Evolutionary conservation across 1,284 basidiomycete species (phyloP).

Genomic region (Xerocomus minutiporus): DNA sequence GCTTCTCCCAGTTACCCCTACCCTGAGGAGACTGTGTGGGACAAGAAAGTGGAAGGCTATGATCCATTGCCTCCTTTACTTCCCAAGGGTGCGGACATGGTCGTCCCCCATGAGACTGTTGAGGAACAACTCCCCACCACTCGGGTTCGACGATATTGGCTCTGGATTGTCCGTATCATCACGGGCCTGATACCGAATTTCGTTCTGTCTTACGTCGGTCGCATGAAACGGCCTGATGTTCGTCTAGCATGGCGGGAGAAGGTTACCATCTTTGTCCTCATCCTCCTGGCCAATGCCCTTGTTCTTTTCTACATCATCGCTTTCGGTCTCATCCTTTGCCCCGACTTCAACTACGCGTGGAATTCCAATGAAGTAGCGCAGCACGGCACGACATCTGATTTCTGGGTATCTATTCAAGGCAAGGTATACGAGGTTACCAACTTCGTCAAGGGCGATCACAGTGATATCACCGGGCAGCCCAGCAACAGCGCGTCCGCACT

Average conservation of each 20-base stretch:
- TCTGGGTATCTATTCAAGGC: constrained; percentile 85
- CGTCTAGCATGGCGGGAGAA: constrained; percentile 98
- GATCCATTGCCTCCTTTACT: constrained; percentile 29
- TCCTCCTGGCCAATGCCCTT: constrained; percentile 74
- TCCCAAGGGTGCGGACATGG: constrained; percentile 46
- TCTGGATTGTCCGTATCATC: constrained; percentile 63
- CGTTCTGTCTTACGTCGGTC: constrained; percentile 63
- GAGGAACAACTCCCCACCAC: constrained; percentile 81
- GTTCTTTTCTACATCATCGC: constrained; percentile 91
- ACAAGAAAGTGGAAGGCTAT: constrained; percentile 43
- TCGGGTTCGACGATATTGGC: constrained; percentile 65
- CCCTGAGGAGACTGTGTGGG: constrained; percentile 43
- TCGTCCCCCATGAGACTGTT: constrained; percentile 61
- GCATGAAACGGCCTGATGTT: constrained; percentile 96
- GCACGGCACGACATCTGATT: constrained; percentile 71
- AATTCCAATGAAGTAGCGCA: constrained; percentile 65
- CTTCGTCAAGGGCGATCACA: constrained; percentile 84
- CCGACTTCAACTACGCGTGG: constrained; percentile 91
- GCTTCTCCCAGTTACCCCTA: constrained; percentile 27
- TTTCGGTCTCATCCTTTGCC: constrained; percentile 89
- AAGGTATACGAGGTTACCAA: constrained; percentile 92
- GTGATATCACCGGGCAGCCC: constrained; percentile 63
- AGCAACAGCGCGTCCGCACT: constrained; percentile 70
- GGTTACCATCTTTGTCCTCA: constrained; percentile 86
- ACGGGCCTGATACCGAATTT: constrained; percentile 87